Conservation (phyloP, 129 eudicot species). For the sunflower (Helianthus annuus) region HanXRQr2.0-SUNRISE NC_035436.2:204798967-204799466, state of each 20-base stretch:
- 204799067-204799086: neutral
- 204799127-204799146: neutral
- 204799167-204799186: neutral
- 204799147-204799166: neutral
- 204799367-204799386: constrained; percentile 32
- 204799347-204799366: constrained; percentile 36
- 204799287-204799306: constrained; percentile 23
- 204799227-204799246: neutral
- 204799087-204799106: neutral
- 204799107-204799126: neutral
- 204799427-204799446: neutral
- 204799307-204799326: constrained; percentile 30
- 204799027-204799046: no score
- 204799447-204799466: constrained; percentile 31
- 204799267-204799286: constrained; percentile 4
- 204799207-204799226: neutral
- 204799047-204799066: no score
- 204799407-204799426: neutral
- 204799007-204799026: no score
- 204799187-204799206: neutral
- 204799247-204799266: neutral
- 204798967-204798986: no score
- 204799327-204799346: constrained; percentile 7
- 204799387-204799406: constrained; percentile 22
- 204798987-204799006: no score